Evolutionary conservation across 2,329 filamentous ascomycete genomes (phyloP), one percentile per base, ranked within the genome.

Genomic region (Ceratocystis ficicola): DNA sequence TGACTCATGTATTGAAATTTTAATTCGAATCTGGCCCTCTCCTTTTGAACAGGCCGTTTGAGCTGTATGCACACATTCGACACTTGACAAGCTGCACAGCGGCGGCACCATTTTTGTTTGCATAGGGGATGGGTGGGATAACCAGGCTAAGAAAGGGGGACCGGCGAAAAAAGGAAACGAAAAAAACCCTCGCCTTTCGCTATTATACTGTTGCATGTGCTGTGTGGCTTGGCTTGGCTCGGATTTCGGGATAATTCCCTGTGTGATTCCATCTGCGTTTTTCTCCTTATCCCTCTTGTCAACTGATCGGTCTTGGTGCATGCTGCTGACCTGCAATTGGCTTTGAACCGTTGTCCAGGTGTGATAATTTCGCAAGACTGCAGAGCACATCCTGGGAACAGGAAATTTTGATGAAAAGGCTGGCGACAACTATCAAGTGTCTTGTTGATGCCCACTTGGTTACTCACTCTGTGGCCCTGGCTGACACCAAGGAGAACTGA

Each of bases 181-280:
- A 41, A 41, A 41, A 41, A 41, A 15, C 10, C 36, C 17, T 22
- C 5, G 48, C 48, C 48, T 50, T 50, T 20, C 22, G 10, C 15
- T 50, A 22, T 22, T 25, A 8, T 50, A 10, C n/a, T 50, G 1
- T 50, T 50, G 48, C 48, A 10, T 32, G 36, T 41, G 36, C 8
- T 22, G 15, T 57, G 52, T 28, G 52, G 28, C 52, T 57, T 28
- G 52, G 28, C 52, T 57, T 57, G 52, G 25, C 52, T 57, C 28
- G 28, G 22, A 57, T 28, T 57, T 57, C 52, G 25, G 52, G 28
- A 30, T 6, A 25, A 41, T 41, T 41, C 36, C 36, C 52, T 50
- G 52, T 57, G 10, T 30, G 32, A 57, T 57, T 32, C 22, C 8
- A 30, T 57, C 17, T 5, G 17, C 5, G 46, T 12, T 50, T 50